These are phyloP conservation scores for Solanum arcanum DNA, from an alignment of 257 asterid genomes.

Conservation along the genomic window DNA sequence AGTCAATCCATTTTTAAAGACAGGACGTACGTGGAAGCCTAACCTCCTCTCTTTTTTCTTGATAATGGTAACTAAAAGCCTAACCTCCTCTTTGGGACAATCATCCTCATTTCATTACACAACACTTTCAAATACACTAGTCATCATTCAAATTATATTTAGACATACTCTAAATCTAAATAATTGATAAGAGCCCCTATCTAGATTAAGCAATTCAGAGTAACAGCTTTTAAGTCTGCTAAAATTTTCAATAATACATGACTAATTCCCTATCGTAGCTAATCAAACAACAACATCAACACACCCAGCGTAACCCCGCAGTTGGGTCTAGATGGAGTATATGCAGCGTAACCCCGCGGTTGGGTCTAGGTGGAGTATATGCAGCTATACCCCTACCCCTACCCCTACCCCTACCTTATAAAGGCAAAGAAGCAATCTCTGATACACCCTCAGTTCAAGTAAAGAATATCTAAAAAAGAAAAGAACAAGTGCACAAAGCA, in stretches of 20 bases:
- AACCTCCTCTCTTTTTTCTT: background rate
- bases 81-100: background rate
- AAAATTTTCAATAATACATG: background rate
- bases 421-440: background rate
- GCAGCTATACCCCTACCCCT: background rate
- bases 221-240: background rate
- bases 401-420: background rate
- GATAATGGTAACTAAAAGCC: background rate
- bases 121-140: background rate
- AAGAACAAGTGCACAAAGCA: background rate
- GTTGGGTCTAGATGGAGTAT: background rate
- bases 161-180: background rate
- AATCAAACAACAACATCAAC: background rate
- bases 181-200: background rate
- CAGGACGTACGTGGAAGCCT: background rate
- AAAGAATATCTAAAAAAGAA: background rate
- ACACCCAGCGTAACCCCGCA: background rate
- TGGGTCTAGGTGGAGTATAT: background rate
- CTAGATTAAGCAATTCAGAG: background rate
- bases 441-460: background rate
- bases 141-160: background rate
- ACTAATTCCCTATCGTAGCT: background rate
- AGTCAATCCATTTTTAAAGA: background rate
- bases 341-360: background rate
- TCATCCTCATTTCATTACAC: background rate